phyloP scores from a whole-genome alignment of 257 asterid species.

The Mentha longifolia region DNA sequence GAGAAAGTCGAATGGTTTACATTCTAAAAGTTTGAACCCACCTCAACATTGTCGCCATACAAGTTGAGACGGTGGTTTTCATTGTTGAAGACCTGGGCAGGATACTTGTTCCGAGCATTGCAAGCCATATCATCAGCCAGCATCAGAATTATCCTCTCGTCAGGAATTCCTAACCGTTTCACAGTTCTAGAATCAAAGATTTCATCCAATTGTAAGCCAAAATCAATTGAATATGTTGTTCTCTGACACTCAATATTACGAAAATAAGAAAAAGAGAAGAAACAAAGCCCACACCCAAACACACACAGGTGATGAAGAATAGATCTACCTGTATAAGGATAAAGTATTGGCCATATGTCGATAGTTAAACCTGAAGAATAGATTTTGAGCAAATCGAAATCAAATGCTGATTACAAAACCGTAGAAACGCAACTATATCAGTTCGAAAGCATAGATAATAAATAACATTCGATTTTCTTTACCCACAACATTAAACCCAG shows the following conservation, averaged over 20 bases:
- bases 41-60: slow-evolving; percentile 99
- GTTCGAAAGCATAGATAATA: slow-evolving; percentile 1
- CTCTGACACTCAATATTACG: background rate
- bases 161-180: slow-evolving; percentile 96
- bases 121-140: slow-evolving; percentile 99
- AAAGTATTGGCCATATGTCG: slow-evolving; percentile 97
- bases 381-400: slow-evolving; percentile 16
- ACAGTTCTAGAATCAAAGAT: slow-evolving; percentile 69
- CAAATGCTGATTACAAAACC: slow-evolving; percentile 12
- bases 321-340: slow-evolving; percentile 84
- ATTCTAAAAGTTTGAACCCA: slow-evolving; percentile 32
- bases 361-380: slow-evolving; percentile 80
- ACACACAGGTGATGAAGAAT: background rate
- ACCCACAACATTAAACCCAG: background rate
- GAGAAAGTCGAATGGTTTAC: background rate
- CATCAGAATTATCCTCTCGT: slow-evolving; percentile 95
- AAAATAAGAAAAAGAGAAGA: background rate
- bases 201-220: background rate
- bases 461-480: background rate
- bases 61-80: slow-evolving; percentile 90
- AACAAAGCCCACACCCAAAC: background rate
- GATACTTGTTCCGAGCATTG: slow-evolving; percentile 93
- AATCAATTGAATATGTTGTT: slow-evolving; percentile 3
- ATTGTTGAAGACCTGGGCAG: slow-evolving; percentile 98
- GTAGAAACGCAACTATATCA: slow-evolving; percentile 4